Evolutionary conservation across 768 basidiomycete species (phyloP), one percentile per base, ranked within the genome.

Genomic region (Coprinellus micaceus): DNA sequence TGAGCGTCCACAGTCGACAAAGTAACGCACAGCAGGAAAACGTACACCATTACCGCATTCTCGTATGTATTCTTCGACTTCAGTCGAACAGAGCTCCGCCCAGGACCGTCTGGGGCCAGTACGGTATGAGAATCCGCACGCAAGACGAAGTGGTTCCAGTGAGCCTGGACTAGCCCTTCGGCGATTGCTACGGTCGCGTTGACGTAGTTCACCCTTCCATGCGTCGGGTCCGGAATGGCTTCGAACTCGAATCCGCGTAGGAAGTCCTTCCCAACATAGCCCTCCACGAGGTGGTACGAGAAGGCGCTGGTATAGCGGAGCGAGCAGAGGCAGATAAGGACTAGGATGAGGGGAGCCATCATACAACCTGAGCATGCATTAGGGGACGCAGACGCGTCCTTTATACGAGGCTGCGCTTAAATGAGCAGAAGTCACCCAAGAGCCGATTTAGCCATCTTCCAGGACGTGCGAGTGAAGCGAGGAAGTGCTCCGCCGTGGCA

Each of bases 131-230:
- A 62, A 63, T 85, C 84, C 2, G 81, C 74, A 29, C 82, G 77
- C 21, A 85, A 65, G 56, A 83, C 74, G 65, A 84, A 81, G 9
- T 73, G 73, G 62, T 81, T 67, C 17, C 68, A 71, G 19, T 71
- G 70, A 1, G 83, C 75, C 47, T 68, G 83, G 10, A 82, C 84
- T 52, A 89, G 64, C 60, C 85, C 84, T 29, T 73, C 67, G 17
- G 70, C 68, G 51, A 70, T 58, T 1, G 86, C 74, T 0, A 73
- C 75, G n/a, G 57, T 57, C 44, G 67, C 54, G 58, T 73, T 63
- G 40, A 78, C 75, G 51, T 78, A 77, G 58, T 71, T 75, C 84
- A 87, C 85, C 56, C 83, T 69, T 13, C 85, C 85, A 46, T 78
- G 66, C 2, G 84, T 85, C 1, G 85, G 84, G 62, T 86, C 85